Evolutionary conservation across 73 alveolate species (phyloP).

Genomic region (Paraurostyla sp.): DNA sequence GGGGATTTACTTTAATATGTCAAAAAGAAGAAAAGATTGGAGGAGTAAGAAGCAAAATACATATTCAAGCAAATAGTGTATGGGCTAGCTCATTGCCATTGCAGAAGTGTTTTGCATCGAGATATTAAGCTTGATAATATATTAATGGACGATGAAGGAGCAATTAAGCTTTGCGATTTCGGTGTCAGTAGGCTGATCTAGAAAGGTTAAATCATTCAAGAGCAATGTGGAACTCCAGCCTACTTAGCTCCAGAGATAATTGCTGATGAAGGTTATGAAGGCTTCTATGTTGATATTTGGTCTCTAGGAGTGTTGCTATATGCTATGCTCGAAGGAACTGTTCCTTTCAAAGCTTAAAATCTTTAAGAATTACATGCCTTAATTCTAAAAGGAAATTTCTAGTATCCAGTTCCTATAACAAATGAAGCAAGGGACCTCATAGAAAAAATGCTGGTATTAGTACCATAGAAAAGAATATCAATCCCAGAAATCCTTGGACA

Average conservation of each 20-base stretch:
- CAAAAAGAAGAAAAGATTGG: conserved; percentile 80
- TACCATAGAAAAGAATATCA: conserved; percentile 83
- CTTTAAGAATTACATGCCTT: conserved; percentile 83
- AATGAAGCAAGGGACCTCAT: conserved; percentile 87
- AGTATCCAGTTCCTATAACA: conserved; percentile 77
- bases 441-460: conserved; percentile 82
- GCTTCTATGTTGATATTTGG: conserved; percentile 93
- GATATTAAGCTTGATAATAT: conserved; percentile 92
- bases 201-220: conserved; percentile 79
- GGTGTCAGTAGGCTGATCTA: conserved; percentile 91
- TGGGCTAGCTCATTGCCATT: conserved; percentile 84
- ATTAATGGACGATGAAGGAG: conserved; percentile 80
- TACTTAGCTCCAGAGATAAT: conserved; percentile 95
- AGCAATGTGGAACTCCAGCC: conserved; percentile 95
- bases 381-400: conserved; percentile 67
- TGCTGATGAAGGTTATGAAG: conserved; percentile 90
- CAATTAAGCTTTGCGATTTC: conserved; percentile 92
- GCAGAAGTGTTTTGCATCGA: conserved; percentile 87
- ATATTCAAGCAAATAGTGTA: conserved; percentile 85
- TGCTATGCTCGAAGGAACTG: conserved; percentile 92
- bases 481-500: conserved; percentile 88
- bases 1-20: conserved; percentile 90
- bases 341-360: conserved; percentile 91
- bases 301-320: conserved; percentile 87
- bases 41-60: conserved; percentile 86